Evolutionary conservation across 345 rosid species (phyloP).

Genomic region (Rhodamnia rubescens): DNA sequence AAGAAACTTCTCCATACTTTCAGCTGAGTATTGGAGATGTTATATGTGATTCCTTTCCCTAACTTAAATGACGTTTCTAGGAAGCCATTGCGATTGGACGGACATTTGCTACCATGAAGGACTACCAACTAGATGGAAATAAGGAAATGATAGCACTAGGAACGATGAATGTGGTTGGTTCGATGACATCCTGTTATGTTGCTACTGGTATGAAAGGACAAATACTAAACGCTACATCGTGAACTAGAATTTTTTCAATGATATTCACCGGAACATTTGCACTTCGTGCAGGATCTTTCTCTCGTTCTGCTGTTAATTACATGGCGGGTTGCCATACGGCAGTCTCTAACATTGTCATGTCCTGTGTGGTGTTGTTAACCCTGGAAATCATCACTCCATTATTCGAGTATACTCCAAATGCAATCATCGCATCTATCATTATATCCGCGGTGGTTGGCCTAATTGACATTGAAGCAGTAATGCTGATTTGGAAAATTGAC

Average conservation of each 20-base stretch:
- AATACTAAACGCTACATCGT: background rate
- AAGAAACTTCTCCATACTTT: background rate
- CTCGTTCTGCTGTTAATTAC: conserved; percentile 75
- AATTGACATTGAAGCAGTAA: conserved; percentile 35
- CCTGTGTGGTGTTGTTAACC: conserved; percentile 46
- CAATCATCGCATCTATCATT: conserved; percentile 56
- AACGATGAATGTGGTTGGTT: conserved; percentile 31
- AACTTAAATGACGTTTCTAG: background rate
- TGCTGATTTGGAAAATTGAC: conserved; percentile 65
- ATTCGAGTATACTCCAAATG: conserved; percentile 67
- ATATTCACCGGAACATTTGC: background rate
- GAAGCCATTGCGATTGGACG: conserved; percentile 38
- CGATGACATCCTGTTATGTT: conserved; percentile 31
- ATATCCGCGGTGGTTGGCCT: conserved; percentile 61
- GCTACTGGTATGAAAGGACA: conserved; percentile 16
- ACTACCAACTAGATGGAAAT: conserved; percentile 38
- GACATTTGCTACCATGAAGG: conserved; percentile 29
- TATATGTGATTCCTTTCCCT: background rate
- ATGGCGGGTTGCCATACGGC: conserved; percentile 81
- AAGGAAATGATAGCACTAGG: conserved; percentile 42
- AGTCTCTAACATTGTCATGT: conserved; percentile 73
- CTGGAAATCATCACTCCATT: conserved; percentile 52
- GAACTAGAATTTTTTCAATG: background rate
- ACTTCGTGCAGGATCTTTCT: conserved; percentile 46
- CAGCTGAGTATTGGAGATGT: background rate